Evolutionary conservation across 768 basidiomycete genomes (phyloP), one percentile per base, ranked within the genome.

Genomic region (Leccinum boreale): DNA sequence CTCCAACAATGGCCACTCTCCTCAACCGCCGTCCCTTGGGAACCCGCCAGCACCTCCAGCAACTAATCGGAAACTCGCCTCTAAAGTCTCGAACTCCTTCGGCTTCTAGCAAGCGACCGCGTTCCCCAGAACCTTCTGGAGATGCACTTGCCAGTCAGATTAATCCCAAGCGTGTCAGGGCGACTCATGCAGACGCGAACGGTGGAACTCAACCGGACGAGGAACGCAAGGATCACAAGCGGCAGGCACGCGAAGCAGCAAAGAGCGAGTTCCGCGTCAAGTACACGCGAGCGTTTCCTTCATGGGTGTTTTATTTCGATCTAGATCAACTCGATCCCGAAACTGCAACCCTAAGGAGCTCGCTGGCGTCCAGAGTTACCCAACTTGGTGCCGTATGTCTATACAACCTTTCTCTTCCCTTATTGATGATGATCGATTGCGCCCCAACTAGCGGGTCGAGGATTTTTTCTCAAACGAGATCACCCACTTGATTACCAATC

Each of bases 291-390:
- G 90, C 90, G 21, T 97, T 98, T 75, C 92, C 92, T 2, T 75
- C 73, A 24, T 93, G 88, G 78, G 82, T 79, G 17, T 96, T 98
- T 73, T 89, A 92, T 73, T 89, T 98, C 68, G 94, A 97, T 68
- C 72, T 85, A 58, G 80, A 83, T 64, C 65, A 73, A 44, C 75
- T 75, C 29, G 74, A 77, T 51, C 72, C 74, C 19, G 71, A 72
- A 49, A 65, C 62, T 24, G 72, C 74, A 19, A 63, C 70, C 11
- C 70, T 72, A 48, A 74, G 73, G 64, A 71, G 70, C 52, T 68
- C 69, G 19, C 73, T 92, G 36, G 82, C 79, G 60, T 69, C 77
- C 39, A 80, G 82, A 62, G 84, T 96, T 33, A 65, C 73, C 35
- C 80, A 81, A 44, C 81, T 97, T 60, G 90, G 90, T 61, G 89